Evolutionary conservation across 202 grass and related monocot genomes (phyloP).

Genomic region (Setaria italica): DNA sequence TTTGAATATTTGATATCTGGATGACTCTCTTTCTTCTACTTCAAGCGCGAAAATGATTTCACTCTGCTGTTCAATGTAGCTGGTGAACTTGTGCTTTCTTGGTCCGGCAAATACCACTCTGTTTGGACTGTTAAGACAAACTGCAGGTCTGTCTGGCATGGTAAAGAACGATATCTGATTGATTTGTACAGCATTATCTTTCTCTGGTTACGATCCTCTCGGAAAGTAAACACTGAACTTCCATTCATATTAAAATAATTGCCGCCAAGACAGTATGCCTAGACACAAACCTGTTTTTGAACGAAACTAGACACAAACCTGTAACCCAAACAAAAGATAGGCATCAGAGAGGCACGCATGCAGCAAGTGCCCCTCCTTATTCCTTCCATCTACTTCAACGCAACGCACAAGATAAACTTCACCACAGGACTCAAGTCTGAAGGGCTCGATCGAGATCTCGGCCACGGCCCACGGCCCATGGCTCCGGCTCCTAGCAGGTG

Average conservation of each 20-base stretch:
- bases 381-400: neutral
- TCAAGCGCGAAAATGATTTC: neutral
- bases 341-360: slow-evolving; percentile 4
- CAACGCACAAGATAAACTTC: neutral
- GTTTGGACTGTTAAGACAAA: neutral
- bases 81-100: neutral
- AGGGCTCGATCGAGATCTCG: neutral
- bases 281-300: neutral
- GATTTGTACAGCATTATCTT: neutral
- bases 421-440: neutral
- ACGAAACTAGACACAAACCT: too few species aligned
- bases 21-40: neutral
- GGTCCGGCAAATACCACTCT: neutral
- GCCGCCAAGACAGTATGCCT: neutral
- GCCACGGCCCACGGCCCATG: neutral
- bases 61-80: neutral
- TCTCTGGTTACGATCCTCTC: neutral
- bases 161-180: neutral
- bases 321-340: neutral
- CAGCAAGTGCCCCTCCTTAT: slow-evolving; percentile 35
- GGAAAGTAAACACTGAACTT: neutral
- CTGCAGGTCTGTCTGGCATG: neutral
- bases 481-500: slow-evolving; percentile 46
- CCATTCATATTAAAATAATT: slow-evolving; percentile 2
- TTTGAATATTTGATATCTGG: slow-evolving; percentile 19